phyloP scores from a whole-genome alignment of 2,329 filamentous ascomycete species.

The Xenoacremonium recifei region DNA sequence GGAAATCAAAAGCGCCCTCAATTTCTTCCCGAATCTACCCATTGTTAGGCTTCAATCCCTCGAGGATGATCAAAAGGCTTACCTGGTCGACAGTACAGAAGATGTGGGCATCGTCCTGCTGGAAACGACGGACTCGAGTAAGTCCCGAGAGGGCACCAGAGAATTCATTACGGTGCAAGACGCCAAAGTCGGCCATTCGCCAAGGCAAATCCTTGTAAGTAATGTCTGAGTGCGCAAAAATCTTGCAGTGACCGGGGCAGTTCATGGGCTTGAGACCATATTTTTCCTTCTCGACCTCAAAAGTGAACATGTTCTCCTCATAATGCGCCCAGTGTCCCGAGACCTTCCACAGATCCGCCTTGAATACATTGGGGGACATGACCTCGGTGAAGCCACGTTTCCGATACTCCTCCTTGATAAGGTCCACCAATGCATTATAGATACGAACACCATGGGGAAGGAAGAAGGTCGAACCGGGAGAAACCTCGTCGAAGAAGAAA shows the following conservation, averaged over 20 bases:
- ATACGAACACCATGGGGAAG: conserved; percentile 90
- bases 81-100: conserved; percentile 64
- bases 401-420: conserved; percentile 86
- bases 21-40: conserved; percentile 52
- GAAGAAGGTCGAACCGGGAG: conserved; percentile 92
- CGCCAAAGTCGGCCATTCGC: conserved; percentile 92
- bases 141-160: conserved; percentile 88
- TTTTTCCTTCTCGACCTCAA: conserved; percentile 73
- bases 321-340: conserved; percentile 88
- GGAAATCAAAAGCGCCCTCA: conserved; percentile 81
- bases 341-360: conserved; percentile 87
- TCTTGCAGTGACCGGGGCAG: conserved; percentile 89
- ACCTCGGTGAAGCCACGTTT: conserved; percentile 94
- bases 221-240: conserved; percentile 79
- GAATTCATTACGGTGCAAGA: conserved; percentile 91
- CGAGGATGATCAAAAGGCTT: conserved; percentile 1
- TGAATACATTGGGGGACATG: conserved; percentile 92
- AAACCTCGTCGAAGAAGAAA: conserved; percentile 93
- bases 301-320: conserved; percentile 84
- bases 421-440: conserved; percentile 82
- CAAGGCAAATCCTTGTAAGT: conserved; percentile 86
- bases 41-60: conserved; percentile 6
- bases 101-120: conserved; percentile 95
- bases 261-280: conserved; percentile 93
- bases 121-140: conserved; percentile 89